Percentiles rank a stretch among this genome's conserved stretches.
phyloP scores from a whole-genome alignment of 2,329 filamentous ascomycete species.

The Penicillium aurantiogriseum region DNA sequence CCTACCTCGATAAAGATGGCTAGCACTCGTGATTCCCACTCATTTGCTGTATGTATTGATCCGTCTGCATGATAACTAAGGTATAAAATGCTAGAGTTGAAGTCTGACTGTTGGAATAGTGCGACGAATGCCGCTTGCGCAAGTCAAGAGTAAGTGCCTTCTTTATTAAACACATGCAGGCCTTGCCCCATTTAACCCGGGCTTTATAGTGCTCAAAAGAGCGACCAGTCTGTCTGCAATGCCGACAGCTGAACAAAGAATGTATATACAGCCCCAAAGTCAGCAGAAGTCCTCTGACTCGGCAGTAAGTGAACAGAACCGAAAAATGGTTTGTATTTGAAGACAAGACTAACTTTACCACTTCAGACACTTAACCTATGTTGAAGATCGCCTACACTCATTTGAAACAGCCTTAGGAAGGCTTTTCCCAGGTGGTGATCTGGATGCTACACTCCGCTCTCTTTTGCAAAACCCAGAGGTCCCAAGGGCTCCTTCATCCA shows the following conservation, averaged over 20 bases:
- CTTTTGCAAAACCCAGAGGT: constrained; percentile 38
- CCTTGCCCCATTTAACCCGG: constrained; percentile 3
- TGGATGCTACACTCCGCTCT: constrained; percentile 41
- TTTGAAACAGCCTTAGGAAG: constrained; percentile 41
- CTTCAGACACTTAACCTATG: constrained; percentile 39
- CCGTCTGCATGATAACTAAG: background rate
- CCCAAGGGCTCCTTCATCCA: constrained; percentile 34
- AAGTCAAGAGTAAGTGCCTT: constrained; percentile 37
- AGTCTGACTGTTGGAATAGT: constrained; percentile 24
- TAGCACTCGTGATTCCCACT: constrained; percentile 43
- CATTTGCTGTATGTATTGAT: constrained; percentile 38
- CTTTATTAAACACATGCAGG: background rate
- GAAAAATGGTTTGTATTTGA: background rate
- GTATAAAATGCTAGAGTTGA: constrained; percentile 1
- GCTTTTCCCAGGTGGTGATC: constrained; percentile 40
- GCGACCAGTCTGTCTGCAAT: constrained; percentile 40
- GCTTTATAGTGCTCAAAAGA: constrained; percentile 42
- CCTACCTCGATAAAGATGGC: constrained; percentile 34
- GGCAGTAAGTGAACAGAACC: constrained; percentile 34
- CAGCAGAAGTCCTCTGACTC: constrained; percentile 43
- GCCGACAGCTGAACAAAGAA: constrained; percentile 40
- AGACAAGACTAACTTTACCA: constrained; percentile 16
- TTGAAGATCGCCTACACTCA: constrained; percentile 41
- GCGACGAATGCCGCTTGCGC: constrained; percentile 42
- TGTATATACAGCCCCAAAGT: constrained; percentile 46